These are phyloP conservation scores for Fraxinus albicans DNA, from an alignment of 305 asterid genomes.

Conservation along the genomic window DNA sequence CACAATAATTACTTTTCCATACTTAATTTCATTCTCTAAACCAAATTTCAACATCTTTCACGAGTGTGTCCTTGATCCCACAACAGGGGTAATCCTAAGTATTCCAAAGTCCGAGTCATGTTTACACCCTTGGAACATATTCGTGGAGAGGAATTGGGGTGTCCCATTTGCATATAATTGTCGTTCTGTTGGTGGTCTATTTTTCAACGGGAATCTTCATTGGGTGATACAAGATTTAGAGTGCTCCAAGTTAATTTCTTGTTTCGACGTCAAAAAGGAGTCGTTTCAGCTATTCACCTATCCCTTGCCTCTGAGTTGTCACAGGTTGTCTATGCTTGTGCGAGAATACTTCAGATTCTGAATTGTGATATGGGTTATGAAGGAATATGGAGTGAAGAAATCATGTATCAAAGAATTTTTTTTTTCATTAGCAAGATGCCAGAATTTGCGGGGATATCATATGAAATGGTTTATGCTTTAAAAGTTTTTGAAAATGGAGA, in stretches of 20 bases:
- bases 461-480: constrained; percentile 29
- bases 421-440: constrained; percentile 27
- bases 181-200: constrained; percentile 19
- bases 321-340: constrained; percentile 37
- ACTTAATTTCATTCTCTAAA: no score
- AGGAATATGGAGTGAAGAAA: constrained; percentile 42
- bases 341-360: constrained; percentile 30
- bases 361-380: constrained; percentile 57
- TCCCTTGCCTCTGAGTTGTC: constrained; percentile 36
- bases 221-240: constrained; percentile 41
- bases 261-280: constrained; percentile 46
- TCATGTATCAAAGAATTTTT: constrained; percentile 46
- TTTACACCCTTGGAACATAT: constrained; percentile 40
- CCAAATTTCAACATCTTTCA: constrained; percentile 23
- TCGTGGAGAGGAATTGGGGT: constrained; percentile 29
- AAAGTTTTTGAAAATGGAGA: constrained; percentile 39
- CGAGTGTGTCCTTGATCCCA: constrained; percentile 25
- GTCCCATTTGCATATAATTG: constrained; percentile 29
- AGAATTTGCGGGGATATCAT: constrained; percentile 27
- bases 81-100: constrained; percentile 10
- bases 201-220: constrained; percentile 36
- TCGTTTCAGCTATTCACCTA: constrained; percentile 31
- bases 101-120: constrained; percentile 27
- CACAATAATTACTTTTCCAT: no score
- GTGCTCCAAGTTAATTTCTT: constrained; percentile 30